A percentile compares a stretch with the other conserved stretches of the same genome.
phyloP scores from a whole-genome alignment of 1,139 yeast species.

The Scheffersomyces cryptocercus region DNA sequence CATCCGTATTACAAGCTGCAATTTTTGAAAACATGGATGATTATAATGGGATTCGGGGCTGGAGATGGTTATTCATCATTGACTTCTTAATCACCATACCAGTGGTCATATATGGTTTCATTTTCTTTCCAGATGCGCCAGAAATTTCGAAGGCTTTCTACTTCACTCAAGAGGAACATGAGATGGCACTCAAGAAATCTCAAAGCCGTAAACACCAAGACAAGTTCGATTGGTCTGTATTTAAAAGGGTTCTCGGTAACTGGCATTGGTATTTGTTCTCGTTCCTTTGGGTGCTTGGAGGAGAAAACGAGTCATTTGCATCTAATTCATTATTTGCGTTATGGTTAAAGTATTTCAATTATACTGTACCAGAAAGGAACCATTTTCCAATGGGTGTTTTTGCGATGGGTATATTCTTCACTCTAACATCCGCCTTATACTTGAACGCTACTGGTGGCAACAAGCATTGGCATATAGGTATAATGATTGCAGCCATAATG shows the following conservation, averaged over 20 bases:
- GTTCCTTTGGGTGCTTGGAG: slow-evolving; percentile 58
- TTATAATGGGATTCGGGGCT: slow-evolving; percentile 32
- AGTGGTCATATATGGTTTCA: slow-evolving; percentile 52
- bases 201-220: slow-evolving; percentile 30
- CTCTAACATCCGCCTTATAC: slow-evolving; percentile 47
- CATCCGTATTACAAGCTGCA: slow-evolving; percentile 37
- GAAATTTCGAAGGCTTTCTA: slow-evolving; percentile 39
- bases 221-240: slow-evolving; percentile 43
- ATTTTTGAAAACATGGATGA: slow-evolving; percentile 33
- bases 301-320: slow-evolving; percentile 57
- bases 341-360: slow-evolving; percentile 46
- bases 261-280: slow-evolving; percentile 65
- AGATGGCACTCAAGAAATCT: slow-evolving; percentile 26
- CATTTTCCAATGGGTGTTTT: slow-evolving; percentile 60
- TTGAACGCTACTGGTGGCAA: slow-evolving; percentile 51
- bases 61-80: slow-evolving; percentile 44
- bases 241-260: slow-evolving; percentile 49
- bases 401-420: slow-evolving; percentile 53
- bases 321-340: slow-evolving; percentile 54
- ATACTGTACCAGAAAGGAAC: slow-evolving; percentile 48
- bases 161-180: slow-evolving; percentile 35
- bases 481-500: slow-evolving; percentile 40
- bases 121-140: slow-evolving; percentile 62
- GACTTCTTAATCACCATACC: slow-evolving; percentile 43
- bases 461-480: slow-evolving; percentile 51